Base-by-base conservation (phyloP, 2,329 filamentous ascomycete species). In the Aspergillus udagawae region DNA sequence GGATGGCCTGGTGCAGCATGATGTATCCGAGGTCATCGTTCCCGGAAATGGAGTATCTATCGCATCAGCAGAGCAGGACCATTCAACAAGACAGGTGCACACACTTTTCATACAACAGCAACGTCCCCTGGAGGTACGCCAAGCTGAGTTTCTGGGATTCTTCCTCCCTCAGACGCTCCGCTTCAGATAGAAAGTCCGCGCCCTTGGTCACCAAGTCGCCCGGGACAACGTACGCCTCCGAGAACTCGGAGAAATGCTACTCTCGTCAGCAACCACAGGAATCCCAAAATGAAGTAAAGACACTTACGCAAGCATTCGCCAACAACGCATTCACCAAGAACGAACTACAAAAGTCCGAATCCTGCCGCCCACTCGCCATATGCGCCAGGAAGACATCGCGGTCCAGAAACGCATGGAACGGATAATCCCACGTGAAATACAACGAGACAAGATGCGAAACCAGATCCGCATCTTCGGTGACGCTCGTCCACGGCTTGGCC, bases 351-450 rank as follows among this genome's bases (percentile, higher is more conserved):
- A 96, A 92, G 4, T 86, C 80, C 0, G 85, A 87, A 50, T 82
- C 67, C 75, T 75, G 69, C 27, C 71, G 60, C 1, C 66, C 67
- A 20, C 38, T 41, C 0, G 53, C 55, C 73, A 76, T 76, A 63
- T 74, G 65, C 4, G 90, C 90, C 25, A 82, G 80, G 52, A 87
- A 74, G 64, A 94, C 94, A 68, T 95, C 91, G 38, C 86, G 81
- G 67, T 89, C 90, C 68, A 96, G 92, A 48, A 94, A 79, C 17
- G 80, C 85, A 70, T 89, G 95, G 73, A 92, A 95, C 27, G 90
- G 87, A 72, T 96, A 96, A 73, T 96, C 91, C 87, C 92, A 96
- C 65, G 86, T 90, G 75, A 96, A 96, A 75, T 96, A 96, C 86
- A 96, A 88, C 69, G 91, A 91, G 65, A 96, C 84, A 25, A 96